Base-by-base conservation (phyloP, 2,329 filamentous ascomycete genomes). In the Cryphonectria radicalis region DNA sequence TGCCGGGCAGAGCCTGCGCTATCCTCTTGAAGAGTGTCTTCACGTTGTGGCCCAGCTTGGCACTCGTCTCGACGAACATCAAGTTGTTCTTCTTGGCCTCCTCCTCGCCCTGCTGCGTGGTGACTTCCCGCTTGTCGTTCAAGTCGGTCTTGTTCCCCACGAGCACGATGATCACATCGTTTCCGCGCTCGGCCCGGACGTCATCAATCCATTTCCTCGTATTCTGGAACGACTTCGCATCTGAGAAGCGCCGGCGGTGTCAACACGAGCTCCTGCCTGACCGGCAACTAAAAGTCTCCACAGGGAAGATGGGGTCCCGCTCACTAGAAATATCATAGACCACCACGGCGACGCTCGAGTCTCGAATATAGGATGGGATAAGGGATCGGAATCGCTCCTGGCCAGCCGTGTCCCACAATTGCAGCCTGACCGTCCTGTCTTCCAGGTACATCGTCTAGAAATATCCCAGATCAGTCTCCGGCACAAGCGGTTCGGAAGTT, bases 161-260 rank as follows among this genome's bases (percentile, higher is more conserved):
- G 63, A 99, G 85, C 63, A 99, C 96, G 78, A 99, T 98, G 78
- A 99, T 99, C 73, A 99, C 97, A 83, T 99, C 96, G 85, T 97
- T 97, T 67, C 96, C 96, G 79, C 96, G 90, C 86, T 99, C 96
- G 67, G 95, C 95, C 74, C 96, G 90, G 71, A 99, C 96, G 80
- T 99, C 96, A 80, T 99, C 96, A 76, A 99, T 97, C 96, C 97
- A 99, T 88, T 99, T 99, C 79, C 95, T 91, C 69, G 96, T 99
- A 84, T 99, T 98, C 81, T 98, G 93, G 86, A 99, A 99, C 35
- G 94, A 97, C 84, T 98, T 98, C 74, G 92, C 92, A 82, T 96
- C 91, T 93, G 77, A 46, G 25, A 63, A n/a, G 7, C 22, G 22
- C 35, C 66, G 50, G 25, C 32, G 13, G 13, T 63, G 60, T 73